Evolutionary conservation across 2,329 filamentous ascomycete species (phyloP).

Genomic region (Talaromyces marneffei): DNA sequence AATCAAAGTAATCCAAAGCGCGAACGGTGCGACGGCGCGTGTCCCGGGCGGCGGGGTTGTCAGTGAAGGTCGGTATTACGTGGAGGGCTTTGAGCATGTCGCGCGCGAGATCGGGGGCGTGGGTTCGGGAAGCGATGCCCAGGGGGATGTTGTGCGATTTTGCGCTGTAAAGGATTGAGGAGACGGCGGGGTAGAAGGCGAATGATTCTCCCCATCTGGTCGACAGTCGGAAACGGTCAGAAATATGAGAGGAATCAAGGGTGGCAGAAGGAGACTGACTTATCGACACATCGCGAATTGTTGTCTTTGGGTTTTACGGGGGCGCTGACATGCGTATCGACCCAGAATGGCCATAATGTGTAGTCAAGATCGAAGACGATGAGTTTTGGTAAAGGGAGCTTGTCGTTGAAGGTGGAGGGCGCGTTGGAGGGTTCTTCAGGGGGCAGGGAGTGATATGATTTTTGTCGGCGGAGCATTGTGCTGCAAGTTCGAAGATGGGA

Average conservation of each 20-base stretch:
- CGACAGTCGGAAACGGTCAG: background rate
- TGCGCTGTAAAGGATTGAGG: slow-evolving; percentile 60
- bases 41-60: slow-evolving; percentile 30
- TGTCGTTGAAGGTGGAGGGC: slow-evolving; percentile 56
- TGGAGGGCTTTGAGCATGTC: slow-evolving; percentile 74
- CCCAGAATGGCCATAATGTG: slow-evolving; percentile 98
- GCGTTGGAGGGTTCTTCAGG: slow-evolving; percentile 33
- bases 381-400: slow-evolving; percentile 69
- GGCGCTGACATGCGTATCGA: slow-evolving; percentile 80
- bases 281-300: slow-evolving; percentile 41
- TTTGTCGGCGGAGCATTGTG: slow-evolving; percentile 30
- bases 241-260: background rate
- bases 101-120: slow-evolving; percentile 69
- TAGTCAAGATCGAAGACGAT: slow-evolving; percentile 96
- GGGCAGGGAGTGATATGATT: slow-evolving; percentile 29
- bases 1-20: slow-evolving; percentile 51
- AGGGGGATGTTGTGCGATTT: slow-evolving; percentile 51
- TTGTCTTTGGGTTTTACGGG: slow-evolving; percentile 62
- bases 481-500: too few species aligned
- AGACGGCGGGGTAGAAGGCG: slow-evolving; percentile 65
- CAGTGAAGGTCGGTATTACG: slow-evolving; percentile 44
- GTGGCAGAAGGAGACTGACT: slow-evolving; percentile 22
- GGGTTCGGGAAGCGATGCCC: slow-evolving; percentile 74
- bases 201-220: slow-evolving; percentile 57
- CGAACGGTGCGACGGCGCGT: slow-evolving; percentile 42